These are phyloP conservation scores for Eutrema salsugineum DNA, from an alignment of 441 rosid species.

Conservation along the genomic window DNA sequence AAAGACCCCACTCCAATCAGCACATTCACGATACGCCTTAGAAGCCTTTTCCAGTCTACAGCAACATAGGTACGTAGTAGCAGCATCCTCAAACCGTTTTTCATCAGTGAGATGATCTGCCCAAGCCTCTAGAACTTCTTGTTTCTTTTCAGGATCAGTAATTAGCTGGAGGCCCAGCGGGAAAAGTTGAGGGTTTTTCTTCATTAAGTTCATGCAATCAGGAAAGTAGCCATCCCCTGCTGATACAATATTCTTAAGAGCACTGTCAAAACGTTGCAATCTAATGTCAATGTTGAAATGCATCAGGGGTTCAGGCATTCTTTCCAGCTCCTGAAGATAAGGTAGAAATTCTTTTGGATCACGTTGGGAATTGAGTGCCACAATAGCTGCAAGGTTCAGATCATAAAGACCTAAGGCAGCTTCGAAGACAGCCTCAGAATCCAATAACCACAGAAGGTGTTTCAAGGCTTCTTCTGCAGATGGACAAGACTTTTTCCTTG, in stretches of 20 bases:
- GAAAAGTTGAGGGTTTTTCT: slow-evolving; percentile 77
- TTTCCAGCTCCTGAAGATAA: slow-evolving; percentile 78
- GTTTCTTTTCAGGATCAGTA: slow-evolving; percentile 55
- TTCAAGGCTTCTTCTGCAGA: slow-evolving; percentile 94
- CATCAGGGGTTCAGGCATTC: slow-evolving; percentile 69
- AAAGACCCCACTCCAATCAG: slow-evolving; percentile 89
- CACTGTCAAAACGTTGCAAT: slow-evolving; percentile 72
- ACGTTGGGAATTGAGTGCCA: slow-evolving; percentile 87
- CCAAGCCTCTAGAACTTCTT: slow-evolving; percentile 82
- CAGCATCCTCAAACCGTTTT: slow-evolving; percentile 86
- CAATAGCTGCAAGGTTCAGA: slow-evolving; percentile 96
- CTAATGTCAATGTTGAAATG: slow-evolving; percentile 78
- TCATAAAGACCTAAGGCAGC: slow-evolving; percentile 95
- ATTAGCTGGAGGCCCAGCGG: slow-evolving; percentile 78
- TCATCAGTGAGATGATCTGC: slow-evolving; percentile 76
- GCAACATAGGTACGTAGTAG: slow-evolving; percentile 77
- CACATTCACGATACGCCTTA: slow-evolving; percentile 78
- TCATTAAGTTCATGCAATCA: slow-evolving; percentile 74
- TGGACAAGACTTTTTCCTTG: slow-evolving; percentile 55
- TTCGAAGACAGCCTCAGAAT: slow-evolving; percentile 82
- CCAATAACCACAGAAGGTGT: slow-evolving; percentile 94
- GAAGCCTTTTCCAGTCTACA: slow-evolving; percentile 70
- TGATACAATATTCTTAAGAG: slow-evolving; percentile 75
- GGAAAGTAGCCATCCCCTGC: slow-evolving; percentile 71
- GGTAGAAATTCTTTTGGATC: slow-evolving; percentile 99